Percentiles rank a stretch among this genome's conserved stretches.
These are phyloP conservation scores for Trichosporon coremiiforme DNA, from an alignment of 1,284 basidiomycete genomes.

Conservation along the genomic window DNA sequence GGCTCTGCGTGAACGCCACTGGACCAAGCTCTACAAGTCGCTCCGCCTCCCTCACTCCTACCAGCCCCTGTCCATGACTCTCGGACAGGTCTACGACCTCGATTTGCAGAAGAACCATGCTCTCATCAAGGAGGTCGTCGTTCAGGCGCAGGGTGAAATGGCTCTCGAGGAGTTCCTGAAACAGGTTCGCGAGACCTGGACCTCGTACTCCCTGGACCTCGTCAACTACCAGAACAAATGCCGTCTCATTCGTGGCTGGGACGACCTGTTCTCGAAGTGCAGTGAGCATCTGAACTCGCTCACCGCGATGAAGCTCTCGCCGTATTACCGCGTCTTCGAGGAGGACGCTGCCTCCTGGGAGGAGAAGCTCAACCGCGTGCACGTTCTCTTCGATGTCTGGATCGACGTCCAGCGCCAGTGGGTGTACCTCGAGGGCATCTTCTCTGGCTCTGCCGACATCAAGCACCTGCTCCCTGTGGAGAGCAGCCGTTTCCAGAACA, in stretches of 20 bases:
- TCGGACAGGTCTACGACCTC: conserved; percentile 96
- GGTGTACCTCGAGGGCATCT: conserved; percentile 99
- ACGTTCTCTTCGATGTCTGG: conserved; percentile 98
- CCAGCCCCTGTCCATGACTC: conserved; percentile 77
- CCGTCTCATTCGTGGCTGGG: conserved; percentile 94
- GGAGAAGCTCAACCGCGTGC: conserved; percentile 90
- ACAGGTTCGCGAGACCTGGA: conserved; percentile 96
- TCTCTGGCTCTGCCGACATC: conserved; percentile 97
- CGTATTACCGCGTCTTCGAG: conserved; percentile 96
- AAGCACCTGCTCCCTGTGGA: conserved; percentile 98
- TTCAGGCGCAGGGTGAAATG: conserved; percentile 99
- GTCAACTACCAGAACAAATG: conserved; percentile 99
- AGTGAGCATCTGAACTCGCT: conserved; percentile 95
- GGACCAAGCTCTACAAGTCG: conserved; percentile 97
- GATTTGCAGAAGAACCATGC: conserved; percentile 91
- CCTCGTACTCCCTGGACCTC: conserved; percentile 89
- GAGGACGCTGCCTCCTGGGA: conserved; percentile 93
- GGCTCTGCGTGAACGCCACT: conserved; percentile 95
- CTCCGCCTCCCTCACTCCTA: conserved; percentile 68
- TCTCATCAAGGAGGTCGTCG: conserved; percentile 88
- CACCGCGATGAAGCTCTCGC: conserved; percentile 94
- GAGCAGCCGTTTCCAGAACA: conserved; percentile 94
- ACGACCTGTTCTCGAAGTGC: conserved; percentile 95
- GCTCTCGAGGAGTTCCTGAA: conserved; percentile 91
- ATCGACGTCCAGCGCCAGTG: conserved; percentile 99